Evolutionary conservation across 2,329 filamentous ascomycete species (phyloP).

Genomic region (Pseudogymnoascus sp.): DNA sequence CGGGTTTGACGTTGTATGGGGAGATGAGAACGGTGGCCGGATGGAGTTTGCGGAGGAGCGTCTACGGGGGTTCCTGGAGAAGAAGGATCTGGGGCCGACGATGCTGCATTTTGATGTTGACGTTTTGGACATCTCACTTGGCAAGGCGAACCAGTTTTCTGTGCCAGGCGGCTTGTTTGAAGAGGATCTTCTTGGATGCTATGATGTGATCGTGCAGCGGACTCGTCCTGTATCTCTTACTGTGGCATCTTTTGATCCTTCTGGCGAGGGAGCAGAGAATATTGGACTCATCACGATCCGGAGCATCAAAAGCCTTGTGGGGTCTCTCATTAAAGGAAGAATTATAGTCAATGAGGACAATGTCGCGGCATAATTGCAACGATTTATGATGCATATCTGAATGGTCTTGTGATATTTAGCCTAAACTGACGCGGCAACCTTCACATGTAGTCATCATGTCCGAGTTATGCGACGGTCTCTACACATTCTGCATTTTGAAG

Average conservation of each 20-base stretch:
- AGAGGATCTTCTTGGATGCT: slow-evolving; percentile 19
- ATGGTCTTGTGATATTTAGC: neutral
- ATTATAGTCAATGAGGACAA: neutral
- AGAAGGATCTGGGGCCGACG: slow-evolving; percentile 14
- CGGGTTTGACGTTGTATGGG: slow-evolving; percentile 27
- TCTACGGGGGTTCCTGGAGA: slow-evolving; percentile 11
- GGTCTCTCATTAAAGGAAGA: neutral
- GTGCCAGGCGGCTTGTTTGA: slow-evolving; percentile 28
- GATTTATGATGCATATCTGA: neutral
- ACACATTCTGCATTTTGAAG: no score
- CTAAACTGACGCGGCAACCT: neutral
- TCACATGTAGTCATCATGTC: neutral
- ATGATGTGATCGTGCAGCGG: neutral
- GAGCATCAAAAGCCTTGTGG: neutral
- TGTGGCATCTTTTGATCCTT: slow-evolving; percentile 9
- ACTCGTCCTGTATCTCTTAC: slow-evolving; percentile 7
- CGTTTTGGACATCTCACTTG: slow-evolving; percentile 27
- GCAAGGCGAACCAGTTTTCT: slow-evolving; percentile 30
- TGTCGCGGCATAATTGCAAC: neutral
- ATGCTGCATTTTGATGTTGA: slow-evolving; percentile 32
- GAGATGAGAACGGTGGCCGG: slow-evolving; percentile 12
- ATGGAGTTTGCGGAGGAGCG: slow-evolving; percentile 16
- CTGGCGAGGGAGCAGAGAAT: slow-evolving; percentile 2
- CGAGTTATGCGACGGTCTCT: no score
- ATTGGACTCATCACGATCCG: neutral